Base-by-base conservation (phyloP, 352 stramenopile genomes). In the Phytopythium vexans region DNA sequence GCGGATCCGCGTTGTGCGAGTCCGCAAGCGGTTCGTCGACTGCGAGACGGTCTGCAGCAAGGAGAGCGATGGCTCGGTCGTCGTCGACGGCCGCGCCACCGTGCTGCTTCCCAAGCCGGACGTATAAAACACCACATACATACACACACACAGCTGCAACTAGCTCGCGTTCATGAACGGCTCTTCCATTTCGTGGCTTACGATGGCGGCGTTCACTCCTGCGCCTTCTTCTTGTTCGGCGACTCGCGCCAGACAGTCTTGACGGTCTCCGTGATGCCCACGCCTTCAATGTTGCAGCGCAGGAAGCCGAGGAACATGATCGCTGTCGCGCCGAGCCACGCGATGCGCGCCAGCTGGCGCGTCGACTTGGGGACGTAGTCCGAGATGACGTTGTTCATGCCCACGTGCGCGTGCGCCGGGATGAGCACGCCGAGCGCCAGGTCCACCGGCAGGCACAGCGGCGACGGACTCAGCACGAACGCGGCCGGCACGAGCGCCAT, bases 371-470 rank as follows among this genome's bases (percentile, higher is more conserved):
- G 92, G 58, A 96, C 89, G 69, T 98, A 98, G 74, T 98, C 94
- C 36, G 88, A 95, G 46, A 92, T 88, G 53, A 98, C 91, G 66
- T 95, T 90, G 78, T 97, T 98, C 73, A 98, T 87, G 47, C 94
- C 92, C 47, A 98, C 95, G 77, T 96, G 94, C 35, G 74, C 75
- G 70, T 98, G 94, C 39, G 93, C 71, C 3, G 91, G 80, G 62
- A 98, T 78, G 42, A 93, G 72, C 40, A 86, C 76, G 41, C 86
- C 77, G 12, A 98, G 60, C 41, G 79, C 70, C 44, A 88, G 64
- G 64, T 96, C 87, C 43, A 96, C 81, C 3, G 85, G 82, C 36
- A 90, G 37, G 47, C 66, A 68, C 21, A 94, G 56, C 31, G 71
- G 47, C 60, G 84, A 94, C n/a, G 84, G 84, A 58, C 79, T 91